A percentile compares a stretch with the other conserved stretches of the same genome.
phyloP scores from a whole-genome alignment of 768 basidiomycete species.

The Candolleomyces aberdarensis region DNA sequence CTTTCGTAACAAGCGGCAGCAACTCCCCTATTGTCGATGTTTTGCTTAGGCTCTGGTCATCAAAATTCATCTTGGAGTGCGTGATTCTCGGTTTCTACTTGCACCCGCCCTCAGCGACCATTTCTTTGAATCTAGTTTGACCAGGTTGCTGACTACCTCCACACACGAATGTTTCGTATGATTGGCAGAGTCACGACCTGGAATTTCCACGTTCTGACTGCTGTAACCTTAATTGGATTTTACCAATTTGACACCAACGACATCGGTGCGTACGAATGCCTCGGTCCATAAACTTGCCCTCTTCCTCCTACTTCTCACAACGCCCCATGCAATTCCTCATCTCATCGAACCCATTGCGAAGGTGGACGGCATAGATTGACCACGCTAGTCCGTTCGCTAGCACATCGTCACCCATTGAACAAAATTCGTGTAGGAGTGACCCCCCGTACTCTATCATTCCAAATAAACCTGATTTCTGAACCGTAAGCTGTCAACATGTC shows the following conservation, averaged over 20 bases:
- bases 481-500: too few species aligned
- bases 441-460: too few species aligned
- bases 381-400: too few species aligned
- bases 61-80: constrained; percentile 93
- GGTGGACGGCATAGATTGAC: constrained; percentile 87
- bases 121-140: constrained; percentile 55
- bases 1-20: constrained; percentile 76
- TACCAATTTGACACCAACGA: constrained; percentile 99
- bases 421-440: too few species aligned
- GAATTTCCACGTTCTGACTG: constrained; percentile 73
- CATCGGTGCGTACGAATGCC: constrained; percentile 66
- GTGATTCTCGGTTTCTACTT: constrained; percentile 22
- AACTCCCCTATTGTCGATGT: constrained; percentile 90
- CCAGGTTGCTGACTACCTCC: constrained; percentile 76
- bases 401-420: too few species aligned
- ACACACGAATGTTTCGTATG: constrained; percentile 86
- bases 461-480: too few species aligned
- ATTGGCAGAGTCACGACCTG: constrained; percentile 68
- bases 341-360: constrained; percentile 81
- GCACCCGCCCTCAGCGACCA: background rate
- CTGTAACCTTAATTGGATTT: constrained; percentile 80
- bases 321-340: too few species aligned
- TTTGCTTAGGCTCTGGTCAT: constrained; percentile 83
- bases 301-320: background rate
- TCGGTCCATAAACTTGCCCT: background rate